phyloP scores from a whole-genome alignment of 306 rosid species.

The Dryas drummondii region DNA sequence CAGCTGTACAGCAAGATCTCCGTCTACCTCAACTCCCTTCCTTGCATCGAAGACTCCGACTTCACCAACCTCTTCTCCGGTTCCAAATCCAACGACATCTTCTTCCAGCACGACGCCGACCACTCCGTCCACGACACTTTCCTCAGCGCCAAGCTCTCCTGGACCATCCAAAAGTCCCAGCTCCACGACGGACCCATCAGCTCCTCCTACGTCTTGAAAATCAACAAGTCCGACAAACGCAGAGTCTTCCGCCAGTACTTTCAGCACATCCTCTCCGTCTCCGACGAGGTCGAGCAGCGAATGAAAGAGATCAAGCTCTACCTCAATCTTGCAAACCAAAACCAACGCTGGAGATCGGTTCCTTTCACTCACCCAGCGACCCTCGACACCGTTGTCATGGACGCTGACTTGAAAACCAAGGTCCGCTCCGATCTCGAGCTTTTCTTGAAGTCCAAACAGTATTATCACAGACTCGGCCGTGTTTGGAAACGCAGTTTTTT shows the following conservation, averaged over 20 bases:
- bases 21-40: conserved; percentile 67
- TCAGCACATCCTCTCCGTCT: conserved; percentile 68
- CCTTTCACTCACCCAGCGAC: conserved; percentile 79
- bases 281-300: conserved; percentile 65
- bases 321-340: conserved; percentile 34
- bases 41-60: conserved; percentile 78
- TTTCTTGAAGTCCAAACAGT: conserved; percentile 75
- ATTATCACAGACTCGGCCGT: conserved; percentile 79
- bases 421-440: conserved; percentile 78
- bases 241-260: conserved; percentile 81
- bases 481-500: conserved; percentile 92
- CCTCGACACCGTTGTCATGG: conserved; percentile 74
- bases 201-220: conserved; percentile 49
- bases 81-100: conserved; percentile 61
- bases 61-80: conserved; percentile 79
- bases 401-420: conserved; percentile 63
- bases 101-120: conserved; percentile 55
- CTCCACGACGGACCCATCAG: conserved; percentile 4
- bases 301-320: conserved; percentile 55
- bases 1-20: conserved; percentile 67
- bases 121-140: conserved; percentile 64
- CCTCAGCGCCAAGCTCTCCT: conserved; percentile 61
- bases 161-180: conserved; percentile 44
- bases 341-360: conserved; percentile 63
- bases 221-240: conserved; percentile 65